phyloP scores from a whole-genome alignment of 495 filamentous ascomycete genomes.

The Aspergillus conjunctus region DNA sequence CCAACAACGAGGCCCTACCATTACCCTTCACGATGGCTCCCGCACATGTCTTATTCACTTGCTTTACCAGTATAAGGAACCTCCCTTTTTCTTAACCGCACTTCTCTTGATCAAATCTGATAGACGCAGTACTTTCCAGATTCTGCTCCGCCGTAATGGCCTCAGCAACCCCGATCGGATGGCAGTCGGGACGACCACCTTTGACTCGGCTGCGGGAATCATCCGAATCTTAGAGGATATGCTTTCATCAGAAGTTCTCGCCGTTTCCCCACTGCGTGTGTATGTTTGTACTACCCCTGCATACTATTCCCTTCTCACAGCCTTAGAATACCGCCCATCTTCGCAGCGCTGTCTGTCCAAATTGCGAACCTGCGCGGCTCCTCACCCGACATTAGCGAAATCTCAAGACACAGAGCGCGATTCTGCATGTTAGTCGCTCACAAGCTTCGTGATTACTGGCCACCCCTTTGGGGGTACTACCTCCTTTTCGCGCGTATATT shows the following conservation, averaged over 20 bases:
- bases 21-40: conserved; percentile 6
- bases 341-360: conserved; percentile 25
- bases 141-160: conserved; percentile 5
- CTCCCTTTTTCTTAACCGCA: neutral
- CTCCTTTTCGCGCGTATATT: conserved; percentile 14
- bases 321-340: conserved; percentile 19
- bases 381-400: conserved; percentile 14
- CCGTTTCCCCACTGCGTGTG: neutral
- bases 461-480: conserved; percentile 9
- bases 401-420: conserved; percentile 27
- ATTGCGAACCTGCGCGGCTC: conserved; percentile 26
- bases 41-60: neutral
- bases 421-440: conserved; percentile 28
- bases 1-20: conserved; percentile 2
- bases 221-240: conserved; percentile 14
- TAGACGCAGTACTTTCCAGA: conserved; percentile 3
- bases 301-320: neutral
- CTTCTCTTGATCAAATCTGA: neutral
- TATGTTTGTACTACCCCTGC: neutral
- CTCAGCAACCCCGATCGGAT: conserved; percentile 2
- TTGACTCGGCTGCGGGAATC: conserved; percentile 12
- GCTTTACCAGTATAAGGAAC: conserved; percentile 3
- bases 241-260: conserved; percentile 4
- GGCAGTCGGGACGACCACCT: conserved; percentile 1
- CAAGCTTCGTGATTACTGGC: conserved; percentile 12